Percentiles rank a stretch among this genome's conserved stretches.
These are phyloP conservation scores for Malus domestica DNA, from an alignment of 306 rosid genomes.

Conservation along the genomic window DNA sequence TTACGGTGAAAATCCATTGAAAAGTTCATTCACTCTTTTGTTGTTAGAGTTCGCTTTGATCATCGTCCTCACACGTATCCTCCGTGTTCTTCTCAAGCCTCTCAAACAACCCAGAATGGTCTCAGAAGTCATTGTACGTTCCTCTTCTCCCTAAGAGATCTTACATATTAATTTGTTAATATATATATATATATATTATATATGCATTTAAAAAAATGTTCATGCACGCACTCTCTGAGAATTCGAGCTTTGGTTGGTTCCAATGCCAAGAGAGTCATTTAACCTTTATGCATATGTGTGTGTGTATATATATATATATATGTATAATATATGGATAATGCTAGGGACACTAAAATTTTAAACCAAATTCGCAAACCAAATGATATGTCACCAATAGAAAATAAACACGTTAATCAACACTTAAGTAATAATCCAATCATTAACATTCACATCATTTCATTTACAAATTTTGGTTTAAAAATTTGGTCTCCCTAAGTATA, in stretches of 20 bases:
- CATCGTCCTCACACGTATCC: constrained; percentile 11
- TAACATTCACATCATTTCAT: too few species aligned
- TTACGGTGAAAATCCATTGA: constrained; percentile 37
- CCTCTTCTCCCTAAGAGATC: neutral
- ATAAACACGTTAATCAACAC: too few species aligned
- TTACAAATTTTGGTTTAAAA: too few species aligned
- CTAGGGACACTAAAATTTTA: too few species aligned
- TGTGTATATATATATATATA: too few species aligned
- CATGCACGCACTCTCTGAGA: neutral
- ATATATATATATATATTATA: neutral
- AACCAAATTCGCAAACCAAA: too few species aligned
- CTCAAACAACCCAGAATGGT: constrained; percentile 60
- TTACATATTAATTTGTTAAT: neutral
- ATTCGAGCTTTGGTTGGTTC: neutral
- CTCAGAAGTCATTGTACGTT: constrained; percentile 63
- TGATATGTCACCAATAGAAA: too few species aligned
- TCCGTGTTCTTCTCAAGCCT: constrained; percentile 58
- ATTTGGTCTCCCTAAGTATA: too few species aligned
- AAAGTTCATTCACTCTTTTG: constrained; percentile 28
- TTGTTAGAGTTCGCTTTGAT: constrained; percentile 37
- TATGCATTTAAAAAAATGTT: neutral
- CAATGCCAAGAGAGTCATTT: neutral
- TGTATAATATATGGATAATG: too few species aligned
- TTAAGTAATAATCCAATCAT: too few species aligned
- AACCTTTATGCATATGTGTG: neutral